Evolutionary conservation across 495 filamentous ascomycete genomes (phyloP).

Genomic region (Bombardia bombarda): DNA sequence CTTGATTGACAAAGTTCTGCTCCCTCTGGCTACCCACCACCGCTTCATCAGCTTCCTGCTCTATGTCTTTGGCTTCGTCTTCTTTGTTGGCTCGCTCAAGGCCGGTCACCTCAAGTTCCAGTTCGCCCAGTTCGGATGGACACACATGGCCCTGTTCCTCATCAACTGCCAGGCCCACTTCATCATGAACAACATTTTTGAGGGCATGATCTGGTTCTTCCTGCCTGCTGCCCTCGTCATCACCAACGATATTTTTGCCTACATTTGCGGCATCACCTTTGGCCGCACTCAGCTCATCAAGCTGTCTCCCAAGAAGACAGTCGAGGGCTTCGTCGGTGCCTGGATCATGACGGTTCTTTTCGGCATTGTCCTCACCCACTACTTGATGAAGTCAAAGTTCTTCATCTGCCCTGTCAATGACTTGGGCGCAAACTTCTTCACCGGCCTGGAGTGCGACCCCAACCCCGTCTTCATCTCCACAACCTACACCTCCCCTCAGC

Average conservation of each 20-base stretch:
- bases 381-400: slow-evolving; percentile 89
- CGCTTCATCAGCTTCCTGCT: slow-evolving; percentile 98
- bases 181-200: slow-evolving; percentile 99
- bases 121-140: slow-evolving; percentile 99
- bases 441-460: slow-evolving; percentile 83
- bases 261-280: slow-evolving; percentile 94
- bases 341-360: slow-evolving; percentile 92
- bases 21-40: slow-evolving; percentile 94
- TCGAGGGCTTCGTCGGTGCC: slow-evolving; percentile 94
- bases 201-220: slow-evolving; percentile 99
- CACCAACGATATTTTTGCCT: slow-evolving; percentile 98
- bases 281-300: slow-evolving; percentile 96
- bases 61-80: slow-evolving; percentile 96
- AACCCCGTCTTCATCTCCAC: slow-evolving; percentile 87
- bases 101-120: slow-evolving; percentile 95
- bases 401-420: slow-evolving; percentile 98
- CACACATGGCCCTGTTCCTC: slow-evolving; percentile 96
- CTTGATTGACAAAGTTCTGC: slow-evolving; percentile 83
- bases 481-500: slow-evolving; percentile 70
- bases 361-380: slow-evolving; percentile 73
- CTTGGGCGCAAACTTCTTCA: slow-evolving; percentile 84
- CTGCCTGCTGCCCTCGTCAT: slow-evolving; percentile 91
- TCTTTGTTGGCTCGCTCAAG: slow-evolving; percentile 95
- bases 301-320: slow-evolving; percentile 98
- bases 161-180: slow-evolving; percentile 98